These are phyloP conservation scores for Fragaria vesca DNA, from an alignment of 306 rosid genomes.

Conservation along the genomic window DNA sequence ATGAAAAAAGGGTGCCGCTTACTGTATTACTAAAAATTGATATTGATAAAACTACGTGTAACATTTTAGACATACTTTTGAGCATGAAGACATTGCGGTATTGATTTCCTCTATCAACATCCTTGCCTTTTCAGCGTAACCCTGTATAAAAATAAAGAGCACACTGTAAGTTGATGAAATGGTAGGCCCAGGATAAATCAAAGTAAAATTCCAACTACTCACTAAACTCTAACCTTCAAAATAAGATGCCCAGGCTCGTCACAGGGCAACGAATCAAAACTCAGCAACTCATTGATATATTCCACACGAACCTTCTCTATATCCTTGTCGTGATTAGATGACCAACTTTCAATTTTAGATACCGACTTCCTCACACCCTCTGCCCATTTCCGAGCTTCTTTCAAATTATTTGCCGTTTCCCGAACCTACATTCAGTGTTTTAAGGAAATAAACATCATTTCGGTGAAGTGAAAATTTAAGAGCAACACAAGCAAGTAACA, in stretches of 20 bases:
- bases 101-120: slow-evolving; percentile 54
- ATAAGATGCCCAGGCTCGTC: slow-evolving; percentile 65
- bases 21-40: neutral
- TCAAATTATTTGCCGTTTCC: slow-evolving; percentile 58
- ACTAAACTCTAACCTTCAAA: slow-evolving; percentile 66
- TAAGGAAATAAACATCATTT: slow-evolving; percentile 13
- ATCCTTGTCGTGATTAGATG: slow-evolving; percentile 29
- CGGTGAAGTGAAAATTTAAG: slow-evolving; percentile 16
- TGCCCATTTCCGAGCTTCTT: slow-evolving; percentile 73
- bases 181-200: slow-evolving; percentile 25
- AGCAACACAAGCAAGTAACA: slow-evolving; percentile 19
- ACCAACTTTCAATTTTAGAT: slow-evolving; percentile 61
- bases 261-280: slow-evolving; percentile 53
- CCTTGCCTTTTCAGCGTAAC: slow-evolving; percentile 64
- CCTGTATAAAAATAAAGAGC: slow-evolving; percentile 44
- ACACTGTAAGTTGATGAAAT: slow-evolving; percentile 9
- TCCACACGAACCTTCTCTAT: slow-evolving; percentile 58
- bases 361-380: slow-evolving; percentile 67
- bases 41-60: neutral
- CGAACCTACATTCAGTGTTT: slow-evolving; percentile 62
- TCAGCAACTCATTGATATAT: slow-evolving; percentile 53
- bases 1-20: neutral
- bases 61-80: slow-evolving; percentile 43
- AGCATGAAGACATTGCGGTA: slow-evolving; percentile 43
- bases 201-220: slow-evolving; percentile 16